Conservation (phyloP, 2,329 filamentous ascomycete species). For the Paramyrothecium sp. region DNA sequence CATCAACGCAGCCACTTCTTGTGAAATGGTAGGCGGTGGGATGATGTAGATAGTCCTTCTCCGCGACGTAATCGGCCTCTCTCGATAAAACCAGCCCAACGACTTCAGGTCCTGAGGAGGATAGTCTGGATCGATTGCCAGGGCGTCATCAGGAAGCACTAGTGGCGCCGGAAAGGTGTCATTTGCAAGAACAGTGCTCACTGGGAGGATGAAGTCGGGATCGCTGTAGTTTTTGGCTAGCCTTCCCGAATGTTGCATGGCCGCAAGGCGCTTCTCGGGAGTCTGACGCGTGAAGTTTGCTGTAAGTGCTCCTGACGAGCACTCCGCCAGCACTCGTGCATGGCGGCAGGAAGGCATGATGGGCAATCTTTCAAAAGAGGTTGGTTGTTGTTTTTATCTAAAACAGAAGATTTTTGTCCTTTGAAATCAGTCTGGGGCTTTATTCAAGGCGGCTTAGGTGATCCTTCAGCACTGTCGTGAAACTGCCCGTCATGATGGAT, state of each 20-base stretch:
- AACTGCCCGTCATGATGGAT: too few relatives aligned
- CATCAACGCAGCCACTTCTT: conserved; percentile 33
- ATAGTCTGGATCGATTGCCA: conserved; percentile 51
- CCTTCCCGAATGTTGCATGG: conserved; percentile 16
- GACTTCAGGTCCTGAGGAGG: conserved; percentile 50
- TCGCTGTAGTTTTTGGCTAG: conserved; percentile 9
- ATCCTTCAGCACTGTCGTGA: too few relatives aligned
- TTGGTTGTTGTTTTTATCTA: too few relatives aligned
- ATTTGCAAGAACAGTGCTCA: conserved; percentile 9
- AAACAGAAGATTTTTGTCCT: too few relatives aligned
- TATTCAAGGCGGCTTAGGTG: too few relatives aligned
- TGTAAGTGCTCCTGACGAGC: too few relatives aligned
- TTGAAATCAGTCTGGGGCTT: too few relatives aligned
- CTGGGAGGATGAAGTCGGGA: conserved; percentile 2
- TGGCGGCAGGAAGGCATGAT: too few relatives aligned
- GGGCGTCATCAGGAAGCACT: conserved; percentile 57
- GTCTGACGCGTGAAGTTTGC: conserved; percentile 8
- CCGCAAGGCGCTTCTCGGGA: conserved; percentile 8
- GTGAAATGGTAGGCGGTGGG: conserved; percentile 37
- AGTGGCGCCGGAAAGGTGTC: conserved; percentile 56
- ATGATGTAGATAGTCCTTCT: conserved; percentile 55
- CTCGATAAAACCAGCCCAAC: conserved; percentile 43
- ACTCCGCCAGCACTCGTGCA: too few relatives aligned
- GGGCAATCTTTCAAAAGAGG: too few relatives aligned
- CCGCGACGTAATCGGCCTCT: conserved; percentile 46